These are phyloP conservation scores for Suillus weaverae DNA, from an alignment of 768 basidiomycete species.

Conservation along the genomic window DNA sequence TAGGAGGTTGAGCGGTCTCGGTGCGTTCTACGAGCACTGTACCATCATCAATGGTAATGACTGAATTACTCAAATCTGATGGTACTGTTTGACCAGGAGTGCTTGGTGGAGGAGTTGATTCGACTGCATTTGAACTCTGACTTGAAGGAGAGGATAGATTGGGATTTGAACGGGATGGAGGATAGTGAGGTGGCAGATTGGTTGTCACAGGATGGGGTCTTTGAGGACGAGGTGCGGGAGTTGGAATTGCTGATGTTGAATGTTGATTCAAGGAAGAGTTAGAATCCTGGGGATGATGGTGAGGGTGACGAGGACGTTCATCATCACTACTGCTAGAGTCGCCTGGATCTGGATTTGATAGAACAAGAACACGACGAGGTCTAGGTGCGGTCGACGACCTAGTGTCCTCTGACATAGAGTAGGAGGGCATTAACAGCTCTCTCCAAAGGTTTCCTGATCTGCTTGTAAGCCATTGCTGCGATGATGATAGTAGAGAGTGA, in stretches of 20 bases:
- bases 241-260: conserved; percentile 25
- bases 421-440: conserved; percentile 32
- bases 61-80: conserved; percentile 39
- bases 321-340: conserved; percentile 42
- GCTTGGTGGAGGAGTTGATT: conserved; percentile 70
- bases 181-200: conserved; percentile 33
- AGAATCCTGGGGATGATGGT: conserved; percentile 23
- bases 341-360: conserved; percentile 63
- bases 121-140: conserved; percentile 59
- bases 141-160: conserved; percentile 70
- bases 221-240: conserved; percentile 21
- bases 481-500: neutral
- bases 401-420: conserved; percentile 62
- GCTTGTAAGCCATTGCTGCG: conserved; percentile 6
- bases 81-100: conserved; percentile 56
- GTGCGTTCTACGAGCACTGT: conserved; percentile 29
- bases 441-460: conserved; percentile 27
- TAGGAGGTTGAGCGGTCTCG: conserved; percentile 26
- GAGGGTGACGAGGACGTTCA: conserved; percentile 24
- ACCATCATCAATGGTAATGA: conserved; percentile 40
- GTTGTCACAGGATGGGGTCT: conserved; percentile 32
- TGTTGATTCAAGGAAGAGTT: conserved; percentile 26
- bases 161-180: conserved; percentile 48
- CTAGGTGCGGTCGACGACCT: conserved; percentile 35
- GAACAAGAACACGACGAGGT: conserved; percentile 47